Conservation (phyloP, 2,329 filamentous ascomycete species). For the Arachnomyces sp. region DNA sequence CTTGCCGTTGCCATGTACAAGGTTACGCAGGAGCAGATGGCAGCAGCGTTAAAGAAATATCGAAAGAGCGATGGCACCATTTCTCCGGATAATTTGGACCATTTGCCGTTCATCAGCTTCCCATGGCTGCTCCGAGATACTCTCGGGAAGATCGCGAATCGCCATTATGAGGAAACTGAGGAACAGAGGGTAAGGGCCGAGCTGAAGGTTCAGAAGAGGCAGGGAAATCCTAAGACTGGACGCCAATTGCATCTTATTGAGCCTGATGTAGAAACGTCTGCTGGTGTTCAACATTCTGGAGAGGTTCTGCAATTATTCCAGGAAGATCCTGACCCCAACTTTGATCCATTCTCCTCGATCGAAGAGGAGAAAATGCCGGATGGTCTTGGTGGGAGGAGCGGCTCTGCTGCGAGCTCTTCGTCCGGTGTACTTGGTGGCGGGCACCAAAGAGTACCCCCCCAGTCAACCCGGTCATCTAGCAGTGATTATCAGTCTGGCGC, state of each 20-base stretch:
- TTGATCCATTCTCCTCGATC: conserved; percentile 6
- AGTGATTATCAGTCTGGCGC: no score
- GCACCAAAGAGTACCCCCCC: no score
- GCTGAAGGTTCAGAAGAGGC: conserved; percentile 1
- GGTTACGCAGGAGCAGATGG: conserved; percentile 65
- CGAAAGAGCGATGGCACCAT: conserved; percentile 16
- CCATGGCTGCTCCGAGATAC: conserved; percentile 80
- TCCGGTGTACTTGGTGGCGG: no score
- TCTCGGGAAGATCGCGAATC: conserved; percentile 59
- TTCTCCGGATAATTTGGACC: conserved; percentile 14
- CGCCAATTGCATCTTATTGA: background rate
- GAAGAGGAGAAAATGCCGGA: no score
- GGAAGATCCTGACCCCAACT: conserved; percentile 2
- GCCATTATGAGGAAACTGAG: conserved; percentile 21
- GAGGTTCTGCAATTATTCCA: conserved; percentile 28
- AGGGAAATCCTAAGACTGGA: background rate
- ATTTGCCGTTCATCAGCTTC: conserved; percentile 80
- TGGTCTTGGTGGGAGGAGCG: conserved; percentile 12
- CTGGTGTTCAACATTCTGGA: conserved; percentile 26
- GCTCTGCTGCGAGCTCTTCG: conserved; percentile 22
- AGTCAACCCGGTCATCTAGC: no score
- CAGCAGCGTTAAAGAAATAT: conserved; percentile 48
- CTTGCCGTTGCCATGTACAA: conserved; percentile 85
- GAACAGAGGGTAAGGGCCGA: no score
- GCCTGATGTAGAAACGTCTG: conserved; percentile 23